phyloP scores from a whole-genome alignment of 208 protist genomes.

The Balamuthia mandrillaris region DNA sequence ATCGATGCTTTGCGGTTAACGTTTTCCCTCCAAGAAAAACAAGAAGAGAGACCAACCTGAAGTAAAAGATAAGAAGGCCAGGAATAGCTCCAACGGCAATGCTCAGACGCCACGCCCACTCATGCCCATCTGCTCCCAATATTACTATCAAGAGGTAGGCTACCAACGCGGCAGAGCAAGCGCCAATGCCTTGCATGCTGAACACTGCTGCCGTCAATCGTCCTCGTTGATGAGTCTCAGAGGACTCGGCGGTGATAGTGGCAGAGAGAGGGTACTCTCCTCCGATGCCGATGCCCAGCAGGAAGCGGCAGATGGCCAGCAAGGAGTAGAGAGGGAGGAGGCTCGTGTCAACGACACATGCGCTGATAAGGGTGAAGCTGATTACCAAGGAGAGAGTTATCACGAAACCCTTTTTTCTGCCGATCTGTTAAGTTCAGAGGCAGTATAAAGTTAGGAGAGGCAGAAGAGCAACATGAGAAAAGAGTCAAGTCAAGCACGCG shows the following conservation, averaged over 20 bases:
- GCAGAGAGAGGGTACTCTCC: constrained; percentile 72
- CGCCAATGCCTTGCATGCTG: constrained; percentile 66
- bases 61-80: constrained; percentile 54
- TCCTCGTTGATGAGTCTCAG: neutral
- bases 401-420: constrained; percentile 48
- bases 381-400: constrained; percentile 53
- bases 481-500: neutral
- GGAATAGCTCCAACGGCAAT: constrained; percentile 61
- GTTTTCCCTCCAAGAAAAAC: neutral
- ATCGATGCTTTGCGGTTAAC: neutral
- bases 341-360: neutral
- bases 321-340: constrained; percentile 35
- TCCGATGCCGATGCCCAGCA: constrained; percentile 67
- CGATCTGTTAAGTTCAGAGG: too few relatives aligned
- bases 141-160: neutral
- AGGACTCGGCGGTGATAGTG: constrained; percentile 54
- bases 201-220: constrained; percentile 58
- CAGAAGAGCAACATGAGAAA: neutral
- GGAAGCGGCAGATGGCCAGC: constrained; percentile 45
- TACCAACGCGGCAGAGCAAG: constrained; percentile 42
- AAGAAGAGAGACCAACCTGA: constrained; percentile 4
- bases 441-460: too few relatives aligned
- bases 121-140: neutral
- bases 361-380: constrained; percentile 28
- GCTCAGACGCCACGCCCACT: constrained; percentile 44